A percentile compares a stretch with the other conserved stretches of the same genome.
phyloP scores from a whole-genome alignment of 805 yeast genomes.

The Pichia manshurica region DNA sequence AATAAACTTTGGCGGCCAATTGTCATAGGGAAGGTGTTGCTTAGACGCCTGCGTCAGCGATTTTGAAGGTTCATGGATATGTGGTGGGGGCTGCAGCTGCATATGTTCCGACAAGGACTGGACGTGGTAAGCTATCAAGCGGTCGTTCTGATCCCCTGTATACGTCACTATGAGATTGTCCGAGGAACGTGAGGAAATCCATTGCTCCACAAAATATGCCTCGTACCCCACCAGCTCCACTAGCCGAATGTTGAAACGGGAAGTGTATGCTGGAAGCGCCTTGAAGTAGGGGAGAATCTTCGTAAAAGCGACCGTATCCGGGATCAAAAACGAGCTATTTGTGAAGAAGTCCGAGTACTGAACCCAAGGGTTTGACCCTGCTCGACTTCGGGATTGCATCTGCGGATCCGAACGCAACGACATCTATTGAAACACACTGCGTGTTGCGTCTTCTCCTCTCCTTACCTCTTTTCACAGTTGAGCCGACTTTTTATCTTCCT shows the following conservation, averaged over 20 bases:
- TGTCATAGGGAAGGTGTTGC: background rate
- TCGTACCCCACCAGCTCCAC: constrained; percentile 58
- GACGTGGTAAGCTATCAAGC: constrained; percentile 47
- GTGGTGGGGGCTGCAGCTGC: background rate
- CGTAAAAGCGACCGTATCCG: constrained; percentile 10
- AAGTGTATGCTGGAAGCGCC: background rate
- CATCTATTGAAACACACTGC: background rate
- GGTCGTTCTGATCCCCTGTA: constrained; percentile 76
- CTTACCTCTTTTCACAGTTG: too few species aligned
- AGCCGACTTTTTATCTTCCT: too few species aligned
- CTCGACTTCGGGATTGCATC: background rate
- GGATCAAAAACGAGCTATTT: constrained; percentile 10
- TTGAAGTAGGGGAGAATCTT: constrained; percentile 10
- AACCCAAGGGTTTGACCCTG: constrained; percentile 5
- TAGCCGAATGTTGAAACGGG: background rate
- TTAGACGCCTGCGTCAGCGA: background rate
- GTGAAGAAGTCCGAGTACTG: constrained; percentile 10
- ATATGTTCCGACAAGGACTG: background rate
- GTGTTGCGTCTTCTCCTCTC: too few species aligned
- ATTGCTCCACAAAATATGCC: constrained; percentile 88
- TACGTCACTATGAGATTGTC: constrained; percentile 70
- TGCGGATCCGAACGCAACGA: background rate
- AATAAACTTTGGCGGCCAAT: constrained; percentile 48
- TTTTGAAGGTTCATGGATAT: constrained; percentile 3
- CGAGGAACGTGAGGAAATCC: constrained; percentile 71